Base-by-base conservation (phyloP, 305 asterid genomes). In the Solanum hybrid region DNA sequence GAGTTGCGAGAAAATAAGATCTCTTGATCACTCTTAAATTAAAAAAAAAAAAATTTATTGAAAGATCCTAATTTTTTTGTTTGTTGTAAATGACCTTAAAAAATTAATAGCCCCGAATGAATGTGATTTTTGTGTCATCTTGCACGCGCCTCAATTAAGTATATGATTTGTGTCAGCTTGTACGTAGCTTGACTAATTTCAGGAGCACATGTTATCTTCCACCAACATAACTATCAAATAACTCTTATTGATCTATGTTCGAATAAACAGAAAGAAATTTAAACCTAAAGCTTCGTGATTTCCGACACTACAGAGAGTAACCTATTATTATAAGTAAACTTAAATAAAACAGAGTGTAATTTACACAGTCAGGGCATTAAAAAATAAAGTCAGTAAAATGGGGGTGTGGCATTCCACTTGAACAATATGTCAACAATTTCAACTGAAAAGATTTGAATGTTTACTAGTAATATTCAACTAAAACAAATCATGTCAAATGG, bases 321-420 rank as follows among this genome's bases (percentile, higher is more conserved):
- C 34, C 20, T 9, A 9, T 86, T 29, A 33, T 79, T 34, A 36
- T 20, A 33, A 78, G 15, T 78, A 78, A 15, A 51, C 22, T 51
- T 61, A 61, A 61, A 61, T 61, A 61, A 61, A 61, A 22, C 12
- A 0, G 5, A 8, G 57, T 22, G 29, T 36, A 4, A 79, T 36
- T 79, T 79, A 79, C 85, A 79, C 6, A 7, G 73, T 61, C 31
- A 5, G 83, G 11, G 31, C 32, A 79, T 36, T 79, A 79, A 34
- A 82, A 41, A 29, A 29, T 10, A 29, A 27, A 51, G 76, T 31
- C 4, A 32, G 75, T 76, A 57, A 22, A 17, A 38, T 37, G 45
- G 78, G 68, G 61, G 86, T 51, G 37, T 51, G 37, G 37, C 20
- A 33, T 84, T 89, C 89, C 73, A 90, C 87, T 84, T 68, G 27